phyloP scores from a whole-genome alignment of 345 rosid genomes.

The Gossypium australe region DNA sequence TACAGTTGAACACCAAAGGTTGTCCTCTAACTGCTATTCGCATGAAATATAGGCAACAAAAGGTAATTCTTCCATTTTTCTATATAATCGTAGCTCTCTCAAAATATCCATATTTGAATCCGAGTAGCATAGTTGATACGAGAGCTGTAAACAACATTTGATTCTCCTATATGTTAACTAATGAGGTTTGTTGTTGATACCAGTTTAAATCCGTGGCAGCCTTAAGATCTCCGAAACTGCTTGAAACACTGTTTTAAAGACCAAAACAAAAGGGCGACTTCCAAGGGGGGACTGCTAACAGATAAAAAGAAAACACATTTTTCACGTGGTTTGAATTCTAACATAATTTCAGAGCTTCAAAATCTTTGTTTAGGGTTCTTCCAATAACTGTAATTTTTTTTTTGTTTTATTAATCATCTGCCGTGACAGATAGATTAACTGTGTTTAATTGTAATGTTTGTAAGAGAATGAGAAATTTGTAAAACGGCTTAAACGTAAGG shows the following conservation, averaged over 20 bases:
- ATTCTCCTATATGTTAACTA: no score
- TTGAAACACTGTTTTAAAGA: constrained; percentile 52
- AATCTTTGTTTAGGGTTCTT: constrained; percentile 14
- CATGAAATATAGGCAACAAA: constrained; percentile 58
- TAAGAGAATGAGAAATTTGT: constrained; percentile 8
- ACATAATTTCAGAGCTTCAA: neutral
- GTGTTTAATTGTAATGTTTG: neutral
- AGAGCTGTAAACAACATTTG: no score
- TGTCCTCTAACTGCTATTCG: constrained; percentile 71
- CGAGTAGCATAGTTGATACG: no score
- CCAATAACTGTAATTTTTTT: neutral
- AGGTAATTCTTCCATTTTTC: constrained; percentile 33
- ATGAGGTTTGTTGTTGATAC: constrained; percentile 4
- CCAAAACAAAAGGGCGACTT: constrained; percentile 4
- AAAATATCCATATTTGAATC: no score
- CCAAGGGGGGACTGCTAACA: constrained; percentile 24
- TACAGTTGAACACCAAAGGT: constrained; percentile 56
- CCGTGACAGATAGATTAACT: neutral
- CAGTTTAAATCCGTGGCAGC: constrained; percentile 81
- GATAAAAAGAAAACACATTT: constrained; percentile 13
- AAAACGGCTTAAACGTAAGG: constrained; percentile 4
- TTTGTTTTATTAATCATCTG: neutral
- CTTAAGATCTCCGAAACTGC: constrained; percentile 52
- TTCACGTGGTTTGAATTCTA: constrained; percentile 11
- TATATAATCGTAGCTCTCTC: no score